phyloP scores from a whole-genome alignment of 768 basidiomycete species.

The Tylopilus rubrobrunneus region DNA sequence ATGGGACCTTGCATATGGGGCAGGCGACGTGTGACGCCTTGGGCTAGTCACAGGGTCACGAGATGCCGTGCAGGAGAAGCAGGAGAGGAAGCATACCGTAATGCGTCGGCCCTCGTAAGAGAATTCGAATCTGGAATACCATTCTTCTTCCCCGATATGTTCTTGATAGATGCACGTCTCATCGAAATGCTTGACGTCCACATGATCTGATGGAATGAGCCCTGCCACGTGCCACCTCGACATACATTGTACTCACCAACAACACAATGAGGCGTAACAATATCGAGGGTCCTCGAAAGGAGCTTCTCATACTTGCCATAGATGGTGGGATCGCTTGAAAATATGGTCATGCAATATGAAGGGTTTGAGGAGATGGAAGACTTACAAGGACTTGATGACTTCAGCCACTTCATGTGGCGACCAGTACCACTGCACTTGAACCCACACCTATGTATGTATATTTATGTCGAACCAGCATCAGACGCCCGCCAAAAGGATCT shows the following conservation, averaged over 20 bases:
- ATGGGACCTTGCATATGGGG: slow-evolving; percentile 40
- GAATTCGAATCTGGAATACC: slow-evolving; percentile 48
- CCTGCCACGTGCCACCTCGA: background rate
- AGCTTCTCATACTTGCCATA: slow-evolving; percentile 50
- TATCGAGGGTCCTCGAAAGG: slow-evolving; percentile 46
- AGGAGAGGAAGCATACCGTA: slow-evolving; percentile 28
- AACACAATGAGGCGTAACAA: slow-evolving; percentile 42
- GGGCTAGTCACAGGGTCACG: slow-evolving; percentile 34
- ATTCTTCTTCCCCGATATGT: slow-evolving; percentile 37
- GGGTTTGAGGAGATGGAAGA: background rate
- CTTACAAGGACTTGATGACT: slow-evolving; percentile 49
- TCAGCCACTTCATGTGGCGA: slow-evolving; percentile 42
- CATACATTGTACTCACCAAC: slow-evolving; percentile 34
- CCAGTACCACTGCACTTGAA: slow-evolving; percentile 53
- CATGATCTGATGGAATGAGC: slow-evolving; percentile 27
- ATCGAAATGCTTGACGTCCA: slow-evolving; percentile 33
- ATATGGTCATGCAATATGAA: background rate
- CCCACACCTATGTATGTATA: slow-evolving; percentile 49
- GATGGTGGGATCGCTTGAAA: slow-evolving; percentile 33
- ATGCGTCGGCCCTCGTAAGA: slow-evolving; percentile 33
- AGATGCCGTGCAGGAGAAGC: too few relatives aligned
- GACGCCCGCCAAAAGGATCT: background rate
- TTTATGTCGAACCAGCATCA: background rate
- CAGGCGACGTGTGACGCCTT: slow-evolving; percentile 39
- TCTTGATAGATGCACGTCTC: slow-evolving; percentile 38